Conservation (phyloP, 352 stramenopile genomes). For the Phytophthora ohioensis region DNA sequence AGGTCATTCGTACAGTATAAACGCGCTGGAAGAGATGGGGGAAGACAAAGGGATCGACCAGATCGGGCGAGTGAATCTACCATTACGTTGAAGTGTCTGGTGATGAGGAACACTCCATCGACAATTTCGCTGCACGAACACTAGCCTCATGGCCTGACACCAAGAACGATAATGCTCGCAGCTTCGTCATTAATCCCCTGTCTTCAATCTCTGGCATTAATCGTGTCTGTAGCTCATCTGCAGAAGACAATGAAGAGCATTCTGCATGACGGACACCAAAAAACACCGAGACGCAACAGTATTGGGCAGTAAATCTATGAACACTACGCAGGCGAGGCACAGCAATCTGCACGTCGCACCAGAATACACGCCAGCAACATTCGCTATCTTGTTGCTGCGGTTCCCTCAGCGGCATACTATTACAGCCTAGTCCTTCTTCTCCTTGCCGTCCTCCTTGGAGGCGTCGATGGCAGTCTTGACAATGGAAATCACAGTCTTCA, state of each 20-base stretch:
- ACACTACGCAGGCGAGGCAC: slow-evolving; percentile 26
- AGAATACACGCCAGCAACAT: slow-evolving; percentile 19
- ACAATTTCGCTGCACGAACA: slow-evolving; percentile 30
- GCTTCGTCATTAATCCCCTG: slow-evolving; percentile 1
- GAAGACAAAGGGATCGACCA: neutral
- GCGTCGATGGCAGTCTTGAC: slow-evolving; percentile 71
- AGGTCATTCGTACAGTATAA: no score
- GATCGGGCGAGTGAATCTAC: neutral
- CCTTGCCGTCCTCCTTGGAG: slow-evolving; percentile 53
- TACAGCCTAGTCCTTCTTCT: slow-evolving; percentile 70
- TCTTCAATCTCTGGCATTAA: neutral
- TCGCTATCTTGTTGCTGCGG: slow-evolving; percentile 9
- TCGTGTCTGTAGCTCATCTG: slow-evolving; percentile 3
- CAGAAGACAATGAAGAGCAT: neutral
- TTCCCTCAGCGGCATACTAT: slow-evolving; percentile 18
- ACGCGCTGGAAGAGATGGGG: neutral
- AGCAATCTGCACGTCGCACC: slow-evolving; percentile 21
- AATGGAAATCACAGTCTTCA: slow-evolving; percentile 81
- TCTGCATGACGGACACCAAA: neutral
- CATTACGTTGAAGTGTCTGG: slow-evolving; percentile 33
- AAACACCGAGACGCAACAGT: neutral
- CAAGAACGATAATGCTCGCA: neutral
- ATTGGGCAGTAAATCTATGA: slow-evolving; percentile 37
- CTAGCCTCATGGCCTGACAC: neutral
- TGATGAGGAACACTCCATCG: slow-evolving; percentile 2